Conservation (phyloP, 75 land plant species). For the Pseudotsuga menziesii region DNA sequence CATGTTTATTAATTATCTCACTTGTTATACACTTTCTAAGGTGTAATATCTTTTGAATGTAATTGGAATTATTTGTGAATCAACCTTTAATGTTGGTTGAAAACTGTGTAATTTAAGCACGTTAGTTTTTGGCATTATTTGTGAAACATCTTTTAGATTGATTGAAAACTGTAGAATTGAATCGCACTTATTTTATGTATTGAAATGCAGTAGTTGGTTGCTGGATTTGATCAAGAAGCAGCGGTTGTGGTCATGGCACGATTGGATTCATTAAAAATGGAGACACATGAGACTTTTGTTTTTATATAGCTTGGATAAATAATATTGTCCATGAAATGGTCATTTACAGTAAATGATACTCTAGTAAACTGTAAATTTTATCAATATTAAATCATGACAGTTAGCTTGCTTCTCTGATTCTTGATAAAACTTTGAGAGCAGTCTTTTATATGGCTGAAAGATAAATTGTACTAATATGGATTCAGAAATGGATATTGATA, state of each 20-base stretch:
- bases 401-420: not conserved
- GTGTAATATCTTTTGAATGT: not conserved
- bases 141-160: not conserved
- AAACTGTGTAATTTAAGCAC: too few species aligned
- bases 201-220: constrained; percentile 55
- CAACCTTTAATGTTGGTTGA: too few species aligned
- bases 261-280: constrained; percentile 86
- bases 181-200: not conserved
- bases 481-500: too few species aligned
- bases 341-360: not conserved
- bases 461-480: not conserved
- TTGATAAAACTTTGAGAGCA: not conserved
- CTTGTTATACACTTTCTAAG: too few species aligned
- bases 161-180: not conserved
- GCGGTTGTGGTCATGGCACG: constrained; percentile 96
- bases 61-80: too few species aligned
- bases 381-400: not conserved
- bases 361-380: not conserved
- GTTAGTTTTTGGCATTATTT: not conserved
- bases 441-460: not conserved
- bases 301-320: not conserved
- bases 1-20: not conserved
- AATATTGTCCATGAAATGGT: not conserved
- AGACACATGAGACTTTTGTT: constrained; percentile 57
- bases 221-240: constrained; percentile 98